Conservation (phyloP, 108 stramenopile genomes). For the Schizochytrium sp. region DNA sequence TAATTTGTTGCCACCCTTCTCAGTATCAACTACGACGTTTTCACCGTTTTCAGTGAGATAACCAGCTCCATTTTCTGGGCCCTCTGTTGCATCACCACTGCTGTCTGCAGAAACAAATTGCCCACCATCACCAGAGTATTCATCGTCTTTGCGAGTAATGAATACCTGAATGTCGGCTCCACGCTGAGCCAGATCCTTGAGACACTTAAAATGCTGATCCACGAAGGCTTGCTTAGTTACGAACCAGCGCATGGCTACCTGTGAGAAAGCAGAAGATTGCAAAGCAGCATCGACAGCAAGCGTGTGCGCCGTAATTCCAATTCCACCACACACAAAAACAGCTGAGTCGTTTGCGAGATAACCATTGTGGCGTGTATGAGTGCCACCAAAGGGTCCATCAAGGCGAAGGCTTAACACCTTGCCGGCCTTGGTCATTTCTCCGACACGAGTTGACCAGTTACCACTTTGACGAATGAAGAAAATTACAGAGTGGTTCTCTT, state of each 20-base stretch:
- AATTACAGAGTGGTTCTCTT: not conserved
- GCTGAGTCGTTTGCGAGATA: slow-evolving; percentile 32
- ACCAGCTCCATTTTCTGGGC: too few species aligned
- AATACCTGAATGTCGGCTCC: not conserved
- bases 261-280: not conserved
- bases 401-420: not conserved
- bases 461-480: slow-evolving; percentile 52
- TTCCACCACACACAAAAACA: slow-evolving; percentile 11
- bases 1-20: too few species aligned
- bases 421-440: not conserved
- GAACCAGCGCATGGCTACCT: slow-evolving; percentile 20
- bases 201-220: not conserved
- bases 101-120: not conserved
- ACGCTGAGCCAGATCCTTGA: not conserved
- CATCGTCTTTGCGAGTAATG: slow-evolving; percentile 6
- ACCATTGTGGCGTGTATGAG: not conserved
- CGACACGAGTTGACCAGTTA: slow-evolving; percentile 42
- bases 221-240: not conserved
- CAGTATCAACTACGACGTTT: too few species aligned
- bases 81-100: too few species aligned
- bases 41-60: too few species aligned
- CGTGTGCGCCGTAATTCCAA: slow-evolving; percentile 46
- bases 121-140: not conserved
- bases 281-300: slow-evolving; percentile 15
- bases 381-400: slow-evolving; percentile 48